Base-by-base conservation (phyloP, 179 eudicot species). In the Patellifolia procumbens region DNA sequence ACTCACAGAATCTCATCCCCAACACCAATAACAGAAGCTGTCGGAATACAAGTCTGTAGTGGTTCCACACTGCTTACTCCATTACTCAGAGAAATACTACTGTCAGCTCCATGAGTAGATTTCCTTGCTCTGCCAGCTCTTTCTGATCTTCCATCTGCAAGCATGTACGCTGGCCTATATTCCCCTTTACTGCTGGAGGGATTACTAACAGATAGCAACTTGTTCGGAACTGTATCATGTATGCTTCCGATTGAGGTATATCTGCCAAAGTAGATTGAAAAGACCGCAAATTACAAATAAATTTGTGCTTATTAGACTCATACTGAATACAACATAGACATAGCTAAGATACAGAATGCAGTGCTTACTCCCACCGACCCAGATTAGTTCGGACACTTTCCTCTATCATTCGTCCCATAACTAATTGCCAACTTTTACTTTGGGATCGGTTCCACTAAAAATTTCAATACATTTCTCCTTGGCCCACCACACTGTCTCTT, bases 231-330 rank as follows among this genome's bases (percentile, higher is more conserved):
- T 37, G 99, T 95, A 74, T 93, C 98, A 75, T 95, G 83, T 80
- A 90, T 82, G 86, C 99, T 95, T 68, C 99, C 99, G 34, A 95
- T 88, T 73, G 99, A 95, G 75, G 99, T 95, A 78, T 93, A 95
- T 55, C 99, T 95, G 91, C 28, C 12, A 64, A 35, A 61, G 7
- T 68, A 64, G 26, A 68, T 31, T 39, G 62, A 24, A 31, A 74
- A 75, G 42, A 17, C 6, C 29, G 16, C 56, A 52, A 55, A 59
- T 58, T 28, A 55, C 59, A 28, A 49, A 16, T 39, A 3, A 4
- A 42, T 48, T 64, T 60, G 7, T 66, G 20, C 28, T 28, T 39
- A 60, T 59, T 43, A 11, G 34, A 43, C 17, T 2, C 52, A 39
- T 43, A 42, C 52, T 24, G 29, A 43, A 67, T n/a, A 67, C 11